Evolutionary conservation across 1,284 basidiomycete genomes (phyloP).

Genomic region (Cryptococcus sp.): DNA sequence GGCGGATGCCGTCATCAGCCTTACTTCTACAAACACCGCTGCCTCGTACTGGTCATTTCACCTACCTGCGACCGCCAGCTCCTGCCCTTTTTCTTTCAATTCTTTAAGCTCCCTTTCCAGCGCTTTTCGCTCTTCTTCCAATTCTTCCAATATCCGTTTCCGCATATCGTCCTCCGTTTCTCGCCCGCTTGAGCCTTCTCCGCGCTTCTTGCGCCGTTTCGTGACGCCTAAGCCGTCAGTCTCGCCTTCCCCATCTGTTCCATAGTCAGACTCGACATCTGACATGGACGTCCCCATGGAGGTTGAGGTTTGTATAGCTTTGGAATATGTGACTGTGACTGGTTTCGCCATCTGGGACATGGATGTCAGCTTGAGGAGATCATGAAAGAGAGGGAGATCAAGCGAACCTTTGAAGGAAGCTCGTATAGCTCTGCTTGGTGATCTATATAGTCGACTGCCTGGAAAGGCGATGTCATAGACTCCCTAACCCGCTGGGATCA

Average conservation of each 20-base stretch:
- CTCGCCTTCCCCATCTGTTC: slow-evolving; percentile 42
- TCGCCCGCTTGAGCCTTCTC: slow-evolving; percentile 41
- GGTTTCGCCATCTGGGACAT: slow-evolving; percentile 15
- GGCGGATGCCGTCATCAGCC: slow-evolving; percentile 5
- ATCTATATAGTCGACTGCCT: slow-evolving; percentile 75
- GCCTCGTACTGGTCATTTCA: background rate
- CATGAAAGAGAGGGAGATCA: background rate
- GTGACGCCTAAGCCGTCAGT: slow-evolving; percentile 52
- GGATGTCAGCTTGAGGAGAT: background rate
- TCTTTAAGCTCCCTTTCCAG: slow-evolving; percentile 77
- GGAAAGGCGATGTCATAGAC: slow-evolving; percentile 58
- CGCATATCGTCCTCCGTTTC: slow-evolving; percentile 72
- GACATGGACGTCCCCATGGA: slow-evolving; percentile 33
- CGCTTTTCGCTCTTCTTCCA: slow-evolving; percentile 63
- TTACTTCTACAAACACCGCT: too few species aligned
- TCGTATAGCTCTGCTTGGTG: slow-evolving; percentile 85
- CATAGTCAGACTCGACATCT: slow-evolving; percentile 22
- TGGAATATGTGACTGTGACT: slow-evolving; percentile 87
- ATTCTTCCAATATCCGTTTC: slow-evolving; percentile 61
- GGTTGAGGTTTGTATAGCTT: slow-evolving; percentile 76
- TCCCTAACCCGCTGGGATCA: slow-evolving; percentile 48
- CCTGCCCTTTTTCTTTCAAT: slow-evolving; percentile 72
- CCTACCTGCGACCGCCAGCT: slow-evolving; percentile 57
- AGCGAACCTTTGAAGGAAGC: slow-evolving; percentile 73
- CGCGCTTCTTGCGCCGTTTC: slow-evolving; percentile 7